These are phyloP conservation scores for Aureobasidium sp. DNA, from an alignment of 2,329 filamentous ascomycete genomes.

Conservation along the genomic window DNA sequence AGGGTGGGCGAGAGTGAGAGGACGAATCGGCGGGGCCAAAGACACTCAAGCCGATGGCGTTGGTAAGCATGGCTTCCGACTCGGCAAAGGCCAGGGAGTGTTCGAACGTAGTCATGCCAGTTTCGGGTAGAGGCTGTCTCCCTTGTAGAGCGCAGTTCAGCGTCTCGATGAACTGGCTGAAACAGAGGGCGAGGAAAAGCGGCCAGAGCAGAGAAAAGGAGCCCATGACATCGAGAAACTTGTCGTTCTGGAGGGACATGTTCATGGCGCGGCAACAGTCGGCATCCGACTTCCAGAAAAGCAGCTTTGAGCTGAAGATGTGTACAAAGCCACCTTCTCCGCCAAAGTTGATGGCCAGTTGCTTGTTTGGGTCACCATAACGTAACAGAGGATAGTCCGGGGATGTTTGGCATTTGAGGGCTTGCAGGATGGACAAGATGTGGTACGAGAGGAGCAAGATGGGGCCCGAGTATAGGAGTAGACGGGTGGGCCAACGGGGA, in stretches of 20 bases:
- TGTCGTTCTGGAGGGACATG: constrained; percentile 57
- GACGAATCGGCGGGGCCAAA: constrained; percentile 45
- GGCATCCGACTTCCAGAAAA: constrained; percentile 68
- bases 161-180: constrained; percentile 84
- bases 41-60: constrained; percentile 68
- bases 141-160: constrained; percentile 84
- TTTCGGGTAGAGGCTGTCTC: constrained; percentile 70
- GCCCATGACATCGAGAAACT: constrained; percentile 54
- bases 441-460: constrained; percentile 65
- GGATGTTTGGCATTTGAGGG: constrained; percentile 81
- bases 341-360: constrained; percentile 43
- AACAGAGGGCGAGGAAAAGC: constrained; percentile 59
- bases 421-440: constrained; percentile 64
- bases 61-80: constrained; percentile 79
- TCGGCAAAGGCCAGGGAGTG: constrained; percentile 94
- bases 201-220: constrained; percentile 74
- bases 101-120: constrained; percentile 93
- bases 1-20: constrained; percentile 23
- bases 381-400: constrained; percentile 40
- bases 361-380: constrained; percentile 39
- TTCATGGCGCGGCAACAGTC: constrained; percentile 66
- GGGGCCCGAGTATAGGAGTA: constrained; percentile 63
- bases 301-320: constrained; percentile 60
- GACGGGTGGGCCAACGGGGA: constrained; percentile 64
- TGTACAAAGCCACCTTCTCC: constrained; percentile 63